Conservation (phyloP, 2,329 filamentous ascomycete genomes). For the Penicillium sp. region DNA sequence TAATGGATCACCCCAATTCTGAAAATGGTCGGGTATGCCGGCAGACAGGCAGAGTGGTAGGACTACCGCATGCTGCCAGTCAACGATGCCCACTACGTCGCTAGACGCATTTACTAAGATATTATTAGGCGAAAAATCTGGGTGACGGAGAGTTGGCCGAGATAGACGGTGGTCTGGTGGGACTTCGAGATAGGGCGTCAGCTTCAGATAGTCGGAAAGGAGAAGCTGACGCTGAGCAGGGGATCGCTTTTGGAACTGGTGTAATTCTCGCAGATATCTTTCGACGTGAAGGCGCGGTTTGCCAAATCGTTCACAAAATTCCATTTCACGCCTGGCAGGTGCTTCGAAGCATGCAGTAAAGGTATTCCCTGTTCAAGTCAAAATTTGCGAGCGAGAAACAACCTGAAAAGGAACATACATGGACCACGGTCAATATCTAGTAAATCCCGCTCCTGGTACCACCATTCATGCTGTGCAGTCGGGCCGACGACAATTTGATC, state of each 20-base stretch:
- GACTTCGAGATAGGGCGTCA: slow-evolving; percentile 19
- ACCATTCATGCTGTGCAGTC: slow-evolving; percentile 24
- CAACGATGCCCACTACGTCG: slow-evolving; percentile 29
- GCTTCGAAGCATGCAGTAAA: slow-evolving; percentile 18
- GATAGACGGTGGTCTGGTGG: slow-evolving; percentile 8
- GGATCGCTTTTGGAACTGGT: slow-evolving; percentile 13
- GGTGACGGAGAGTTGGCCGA: slow-evolving; percentile 25
- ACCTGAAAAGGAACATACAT: too few species aligned
- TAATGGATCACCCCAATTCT: slow-evolving; percentile 33
- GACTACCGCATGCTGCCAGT: slow-evolving; percentile 31
- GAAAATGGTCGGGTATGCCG: slow-evolving; percentile 33
- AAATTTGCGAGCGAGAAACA: too few species aligned
- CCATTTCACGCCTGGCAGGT: slow-evolving; percentile 25
- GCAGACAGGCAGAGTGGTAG: slow-evolving; percentile 29
- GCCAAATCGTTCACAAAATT: slow-evolving; percentile 22
- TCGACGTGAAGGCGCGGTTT: slow-evolving; percentile 23
- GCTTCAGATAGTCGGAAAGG: slow-evolving; percentile 15
- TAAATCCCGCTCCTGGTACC: too few species aligned
- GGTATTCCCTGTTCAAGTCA: slow-evolving; percentile 2
- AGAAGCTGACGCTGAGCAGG: slow-evolving; percentile 14
- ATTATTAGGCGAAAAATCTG: slow-evolving; percentile 30
- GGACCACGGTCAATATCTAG: too few species aligned
- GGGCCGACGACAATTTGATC: slow-evolving; percentile 23
- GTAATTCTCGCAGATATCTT: slow-evolving; percentile 21
- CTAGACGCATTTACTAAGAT: slow-evolving; percentile 28